Evolutionary conservation across 352 stramenopile species (phyloP).

Genomic region (Plasmopara muralis): DNA sequence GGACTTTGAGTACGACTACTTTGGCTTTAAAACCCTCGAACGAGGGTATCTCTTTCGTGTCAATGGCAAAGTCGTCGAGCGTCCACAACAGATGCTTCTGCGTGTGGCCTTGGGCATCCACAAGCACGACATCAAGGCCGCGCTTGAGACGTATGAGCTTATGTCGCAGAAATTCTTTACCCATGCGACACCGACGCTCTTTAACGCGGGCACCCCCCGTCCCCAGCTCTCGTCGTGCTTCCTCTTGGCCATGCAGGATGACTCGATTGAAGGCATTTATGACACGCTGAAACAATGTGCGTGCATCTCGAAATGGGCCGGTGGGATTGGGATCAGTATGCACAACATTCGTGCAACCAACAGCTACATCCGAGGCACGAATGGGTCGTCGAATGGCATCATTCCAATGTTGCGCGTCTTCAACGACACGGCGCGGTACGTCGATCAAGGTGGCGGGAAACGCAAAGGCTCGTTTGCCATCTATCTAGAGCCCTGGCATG

Average conservation of each 20-base stretch:
- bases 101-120: slow-evolving; percentile 97
- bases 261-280: slow-evolving; percentile 99
- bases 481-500: slow-evolving; percentile 99
- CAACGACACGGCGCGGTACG: slow-evolving; percentile 99
- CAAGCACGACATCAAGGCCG: slow-evolving; percentile 90
- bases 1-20: slow-evolving; percentile 99
- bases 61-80: slow-evolving; percentile 92
- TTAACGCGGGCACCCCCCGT: slow-evolving; percentile 98
- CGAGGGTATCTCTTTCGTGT: slow-evolving; percentile 96
- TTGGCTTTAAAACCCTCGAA: slow-evolving; percentile 99
- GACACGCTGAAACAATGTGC: slow-evolving; percentile 98
- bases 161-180: slow-evolving; percentile 97
- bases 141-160: slow-evolving; percentile 97
- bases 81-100: slow-evolving; percentile 99
- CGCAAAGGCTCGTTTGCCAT: slow-evolving; percentile 98
- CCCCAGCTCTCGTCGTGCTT: slow-evolving; percentile 99
- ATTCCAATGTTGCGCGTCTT: slow-evolving; percentile 99
- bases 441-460: slow-evolving; percentile 97
- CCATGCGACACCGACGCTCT: slow-evolving; percentile 98
- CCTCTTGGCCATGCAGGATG: slow-evolving; percentile 96
- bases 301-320: slow-evolving; percentile 98
- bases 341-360: slow-evolving; percentile 97
- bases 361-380: slow-evolving; percentile 98
- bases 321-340: slow-evolving; percentile 97
- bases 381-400: slow-evolving; percentile 98